Evolutionary conservation across 768 basidiomycete species (phyloP).

Genomic region (Collybia nuda): DNA sequence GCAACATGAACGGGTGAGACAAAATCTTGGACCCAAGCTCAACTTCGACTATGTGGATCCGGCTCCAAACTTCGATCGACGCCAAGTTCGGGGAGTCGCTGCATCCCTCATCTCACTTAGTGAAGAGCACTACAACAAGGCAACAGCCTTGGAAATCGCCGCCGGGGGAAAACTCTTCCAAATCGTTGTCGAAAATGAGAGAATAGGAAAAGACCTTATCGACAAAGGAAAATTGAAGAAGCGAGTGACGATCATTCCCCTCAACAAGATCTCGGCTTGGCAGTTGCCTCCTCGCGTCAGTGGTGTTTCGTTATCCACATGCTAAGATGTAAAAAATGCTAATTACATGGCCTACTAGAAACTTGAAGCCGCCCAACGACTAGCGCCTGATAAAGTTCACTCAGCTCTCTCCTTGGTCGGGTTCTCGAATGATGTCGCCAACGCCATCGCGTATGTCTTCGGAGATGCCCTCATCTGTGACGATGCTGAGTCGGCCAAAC

Average conservation of each 20-base stretch:
- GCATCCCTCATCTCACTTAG: slow-evolving; percentile 84
- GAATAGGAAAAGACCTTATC: slow-evolving; percentile 81
- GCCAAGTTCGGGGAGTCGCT: slow-evolving; percentile 88
- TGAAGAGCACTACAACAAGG: slow-evolving; percentile 67
- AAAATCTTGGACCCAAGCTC: slow-evolving; percentile 60
- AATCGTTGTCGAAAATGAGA: slow-evolving; percentile 91
- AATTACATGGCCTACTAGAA: slow-evolving; percentile 48
- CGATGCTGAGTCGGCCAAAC: slow-evolving; percentile 83
- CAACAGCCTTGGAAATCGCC: slow-evolving; percentile 90
- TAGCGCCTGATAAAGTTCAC: slow-evolving; percentile 80
- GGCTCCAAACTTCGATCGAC: slow-evolving; percentile 75
- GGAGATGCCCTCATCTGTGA: slow-evolving; percentile 90
- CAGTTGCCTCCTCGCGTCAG: slow-evolving; percentile 44
- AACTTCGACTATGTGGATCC: slow-evolving; percentile 86
- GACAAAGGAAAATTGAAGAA: slow-evolving; percentile 74
- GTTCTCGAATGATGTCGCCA: slow-evolving; percentile 76
- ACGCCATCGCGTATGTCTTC: slow-evolving; percentile 93
- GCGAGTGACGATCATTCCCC: slow-evolving; percentile 89
- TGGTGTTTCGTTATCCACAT: slow-evolving; percentile 3
- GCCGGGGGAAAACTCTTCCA: slow-evolving; percentile 91
- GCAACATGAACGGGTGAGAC: slow-evolving; percentile 69
- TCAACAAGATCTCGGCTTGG: slow-evolving; percentile 84
- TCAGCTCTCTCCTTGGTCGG: slow-evolving; percentile 88
- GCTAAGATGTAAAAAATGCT: background rate
- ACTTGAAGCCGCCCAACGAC: slow-evolving; percentile 65